phyloP scores from a whole-genome alignment of 345 rosid species.

The Syzygium jambos region DNA sequence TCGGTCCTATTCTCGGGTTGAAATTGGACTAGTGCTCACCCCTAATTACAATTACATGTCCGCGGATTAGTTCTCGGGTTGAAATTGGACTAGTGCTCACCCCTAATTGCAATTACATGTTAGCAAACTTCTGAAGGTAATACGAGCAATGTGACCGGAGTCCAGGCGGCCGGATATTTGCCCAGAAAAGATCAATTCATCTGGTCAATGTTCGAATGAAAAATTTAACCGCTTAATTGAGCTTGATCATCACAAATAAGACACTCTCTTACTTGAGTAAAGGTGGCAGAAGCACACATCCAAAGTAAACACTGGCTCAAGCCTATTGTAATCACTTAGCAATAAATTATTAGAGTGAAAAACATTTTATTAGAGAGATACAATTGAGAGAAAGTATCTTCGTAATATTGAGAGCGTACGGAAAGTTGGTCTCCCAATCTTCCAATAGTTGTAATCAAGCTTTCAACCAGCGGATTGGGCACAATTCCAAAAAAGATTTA shows the following conservation, averaged over 20 bases:
- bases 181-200: not conserved
- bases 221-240: not conserved
- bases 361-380: not conserved
- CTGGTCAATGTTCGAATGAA: not conserved
- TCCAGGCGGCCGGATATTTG: not conserved
- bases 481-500: no score
- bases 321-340: not conserved
- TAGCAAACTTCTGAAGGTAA: no score
- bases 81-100: not conserved
- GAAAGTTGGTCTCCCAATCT: not conserved
- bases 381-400: not conserved
- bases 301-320: not conserved
- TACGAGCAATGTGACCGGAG: no score
- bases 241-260: not conserved
- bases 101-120: not conserved
- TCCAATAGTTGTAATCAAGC: not conserved
- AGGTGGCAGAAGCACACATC: not conserved
- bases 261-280: not conserved
- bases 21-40: not conserved
- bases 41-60: no score
- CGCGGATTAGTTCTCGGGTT: no score
- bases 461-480: not conserved
- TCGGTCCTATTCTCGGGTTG: no score
- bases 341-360: not conserved
- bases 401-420: not conserved